Base-by-base conservation (phyloP, 768 basidiomycete genomes). In the Pleurotus salmoneostramineus region DNA sequence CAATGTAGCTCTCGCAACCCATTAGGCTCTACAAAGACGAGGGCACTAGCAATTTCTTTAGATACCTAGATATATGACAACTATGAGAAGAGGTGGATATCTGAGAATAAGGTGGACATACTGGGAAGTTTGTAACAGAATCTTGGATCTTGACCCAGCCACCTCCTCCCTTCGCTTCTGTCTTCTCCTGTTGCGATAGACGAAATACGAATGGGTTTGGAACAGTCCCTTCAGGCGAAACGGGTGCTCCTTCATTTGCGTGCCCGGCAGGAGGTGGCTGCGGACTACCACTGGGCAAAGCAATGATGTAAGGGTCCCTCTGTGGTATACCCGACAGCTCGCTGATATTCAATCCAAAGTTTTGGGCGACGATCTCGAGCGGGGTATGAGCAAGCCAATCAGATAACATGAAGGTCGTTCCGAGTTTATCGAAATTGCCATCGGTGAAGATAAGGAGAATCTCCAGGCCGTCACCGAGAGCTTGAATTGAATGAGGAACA, bases 361-460 rank as follows among this genome's bases (percentile, higher is more conserved):
- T 62, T 50, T 62, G 61, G 4, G 61, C 55, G 11, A 62, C 50
- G 21, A 62, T 58, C 7, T 36, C 56, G 15, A 62, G 59, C 14
- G 61, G 61, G 5, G 61, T 62, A 32, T 49, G 61, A 10, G 61
- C 61, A n/a, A 62, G 61, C 59, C 61, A 62, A 43, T 62, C 61
- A 2, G 61, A 62, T 42, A 62, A 50, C 61, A 62, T 62, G 49
- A 62, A 62, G 4, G 61, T 62, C 6, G 61, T 62, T 6, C 61
- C 61, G 8, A 44, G 21, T 12, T 54, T 46, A 49, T 62, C 61
- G 46, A 62, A 59, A 45, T 62, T 56, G n/a, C 61, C 61, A 33
- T 62, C 61, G 12, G 56, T 57, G 51, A 62, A 62, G 10, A 62
- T 52, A 42, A 62, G 27, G 50, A 62, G 56, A 32, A 62, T 60